Evolutionary conservation across 495 filamentous ascomycete genomes (phyloP), one percentile per base, ranked within the genome.

Genomic region (Penicillium pulvis): DNA sequence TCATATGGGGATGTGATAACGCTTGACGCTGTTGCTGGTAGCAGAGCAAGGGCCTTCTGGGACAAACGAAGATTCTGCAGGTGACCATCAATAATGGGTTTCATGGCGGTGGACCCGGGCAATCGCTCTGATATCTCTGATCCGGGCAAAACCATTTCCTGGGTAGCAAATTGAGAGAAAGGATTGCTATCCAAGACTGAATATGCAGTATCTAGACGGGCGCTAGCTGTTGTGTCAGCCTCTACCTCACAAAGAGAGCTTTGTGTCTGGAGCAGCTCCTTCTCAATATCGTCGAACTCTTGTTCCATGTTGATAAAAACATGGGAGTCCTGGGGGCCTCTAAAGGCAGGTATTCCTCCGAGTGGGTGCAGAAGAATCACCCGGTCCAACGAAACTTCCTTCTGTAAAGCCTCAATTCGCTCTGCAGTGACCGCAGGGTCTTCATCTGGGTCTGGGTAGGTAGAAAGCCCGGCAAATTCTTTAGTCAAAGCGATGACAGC

Each of bases 291-390:
- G 3, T 80, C 72, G 66, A 87, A 96, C 61, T 99, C 92, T 66
- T 98, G 92, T 67, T 96, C 90, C 64, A 99, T 81, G 63, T 99
- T 99, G 70, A 99, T 83, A 70, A 97, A 99, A 4, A 97, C 84
- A 66, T 97, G 90, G 14, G 89, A 86, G 9, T 83, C 82, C 42
- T 89, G 83, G 0, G 82, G 83, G 16, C 86, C 82, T 42, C 83
- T 82, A 51, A 76, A 80, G 0, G 88, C 81, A 1, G 94, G 95
- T 51, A 94, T 92, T 8, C 95, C 94, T 6, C 94, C 94, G 2
- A 90, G 69, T 0, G 90, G 89, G 72, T 99, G 95, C 16, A 99
- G 79, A 24, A 98, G 78, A 62, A 99, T 93, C 26, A 99, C 78
- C 4, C 94, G 82, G 63, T 98, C 94, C 2, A 98, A 74, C 7